Evolutionary conservation across 768 basidiomycete species (phyloP).

Genomic region (Auricularia cornea): DNA sequence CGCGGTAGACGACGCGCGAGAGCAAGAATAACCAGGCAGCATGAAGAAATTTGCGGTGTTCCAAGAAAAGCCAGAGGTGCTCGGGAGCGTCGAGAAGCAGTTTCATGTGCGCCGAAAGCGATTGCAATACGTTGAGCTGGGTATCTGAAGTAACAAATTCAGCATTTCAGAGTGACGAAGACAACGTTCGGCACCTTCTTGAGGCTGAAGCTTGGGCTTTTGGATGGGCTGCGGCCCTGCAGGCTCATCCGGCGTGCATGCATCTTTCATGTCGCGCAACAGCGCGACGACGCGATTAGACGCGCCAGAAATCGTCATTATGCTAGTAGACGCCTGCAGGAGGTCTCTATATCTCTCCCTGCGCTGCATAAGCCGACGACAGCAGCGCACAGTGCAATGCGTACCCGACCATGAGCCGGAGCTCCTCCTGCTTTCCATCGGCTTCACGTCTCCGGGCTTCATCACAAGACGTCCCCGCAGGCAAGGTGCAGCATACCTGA

Average conservation of each 20-base stretch:
- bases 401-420: slow-evolving; percentile 88
- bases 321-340: slow-evolving; percentile 77
- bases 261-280: slow-evolving; percentile 50
- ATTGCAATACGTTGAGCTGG: slow-evolving; percentile 59
- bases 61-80: slow-evolving; percentile 81
- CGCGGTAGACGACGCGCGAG: slow-evolving; percentile 74
- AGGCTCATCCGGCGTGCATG: slow-evolving; percentile 11
- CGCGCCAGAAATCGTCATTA: slow-evolving; percentile 65
- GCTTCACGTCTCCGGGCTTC: slow-evolving; percentile 54
- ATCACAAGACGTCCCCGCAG: slow-evolving; percentile 2
- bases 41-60: slow-evolving; percentile 66
- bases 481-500: slow-evolving; percentile 40
- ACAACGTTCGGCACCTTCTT: not conserved
- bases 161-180: not conserved
- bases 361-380: slow-evolving; percentile 33
- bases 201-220: not conserved
- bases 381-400: slow-evolving; percentile 25
- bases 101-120: slow-evolving; percentile 82
- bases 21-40: slow-evolving; percentile 87
- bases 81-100: slow-evolving; percentile 89
- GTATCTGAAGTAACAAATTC: slow-evolving; percentile 36
- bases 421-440: slow-evolving; percentile 79
- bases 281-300: slow-evolving; percentile 56
- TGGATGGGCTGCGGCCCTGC: not conserved
- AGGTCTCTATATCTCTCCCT: slow-evolving; percentile 89